Percentiles rank a stretch among this genome's conserved stretches.
phyloP scores from a whole-genome alignment of 345 rosid species.

The Linum tenue region DNA sequence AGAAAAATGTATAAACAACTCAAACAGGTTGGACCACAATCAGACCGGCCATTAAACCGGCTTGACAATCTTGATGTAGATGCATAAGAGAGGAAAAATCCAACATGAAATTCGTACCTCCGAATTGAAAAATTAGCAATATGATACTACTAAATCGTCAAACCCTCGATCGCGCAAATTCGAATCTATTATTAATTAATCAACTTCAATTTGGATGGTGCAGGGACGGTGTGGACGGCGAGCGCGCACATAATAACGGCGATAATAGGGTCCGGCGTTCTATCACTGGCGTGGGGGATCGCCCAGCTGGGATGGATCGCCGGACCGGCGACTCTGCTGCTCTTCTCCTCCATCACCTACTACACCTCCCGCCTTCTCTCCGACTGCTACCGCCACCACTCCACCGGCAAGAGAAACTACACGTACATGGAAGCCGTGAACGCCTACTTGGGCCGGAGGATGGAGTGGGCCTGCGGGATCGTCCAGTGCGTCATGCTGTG shows the following conservation, averaged over 20 bases:
- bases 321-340: neutral
- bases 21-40: no score
- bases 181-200: no score
- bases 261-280: slow-evolving; percentile 1
- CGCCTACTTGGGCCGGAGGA: neutral
- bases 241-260: slow-evolving; percentile 3
- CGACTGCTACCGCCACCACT: neutral
- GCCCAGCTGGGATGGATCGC: slow-evolving; percentile 1
- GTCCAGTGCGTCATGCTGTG: neutral
- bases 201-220: neutral
- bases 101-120: no score
- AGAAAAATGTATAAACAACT: no score
- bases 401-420: slow-evolving; percentile 2
- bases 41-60: no score
- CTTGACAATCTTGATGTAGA: no score
- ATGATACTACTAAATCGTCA: no score
- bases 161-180: no score
- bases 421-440: slow-evolving; percentile 6
- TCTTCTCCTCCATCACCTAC: neutral
- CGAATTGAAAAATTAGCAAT: no score
- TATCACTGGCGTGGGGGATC: slow-evolving; percentile 1
- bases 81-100: no score
- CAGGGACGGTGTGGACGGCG: slow-evolving; percentile 2
- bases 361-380: slow-evolving; percentile 3
- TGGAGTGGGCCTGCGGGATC: neutral